A percentile compares a stretch with the other conserved stretches of the same genome.
Conservation (phyloP, 2,329 filamentous ascomycete species). For the Xylariaceae sp. region DNA sequence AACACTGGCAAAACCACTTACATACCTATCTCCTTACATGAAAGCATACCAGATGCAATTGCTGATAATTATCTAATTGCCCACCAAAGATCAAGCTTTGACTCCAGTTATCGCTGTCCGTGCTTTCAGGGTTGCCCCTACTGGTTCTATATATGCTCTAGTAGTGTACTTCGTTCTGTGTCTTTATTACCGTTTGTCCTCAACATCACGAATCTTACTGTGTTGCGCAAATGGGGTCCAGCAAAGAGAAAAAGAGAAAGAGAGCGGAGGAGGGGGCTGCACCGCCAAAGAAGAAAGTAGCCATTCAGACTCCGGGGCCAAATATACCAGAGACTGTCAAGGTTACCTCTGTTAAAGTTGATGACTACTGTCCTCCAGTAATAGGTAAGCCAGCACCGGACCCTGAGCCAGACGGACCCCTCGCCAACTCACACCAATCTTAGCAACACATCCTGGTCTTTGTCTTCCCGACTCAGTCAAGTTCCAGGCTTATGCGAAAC, state of each 20-base stretch:
- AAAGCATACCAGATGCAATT: too few species aligned
- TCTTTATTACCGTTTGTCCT: too few species aligned
- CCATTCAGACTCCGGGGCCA: constrained; percentile 35
- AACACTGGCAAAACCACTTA: too few species aligned
- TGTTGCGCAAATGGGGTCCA: constrained; percentile 33
- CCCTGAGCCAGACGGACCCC: constrained; percentile 13
- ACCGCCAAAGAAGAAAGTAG: constrained; percentile 49
- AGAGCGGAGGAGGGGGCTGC: constrained; percentile 37
- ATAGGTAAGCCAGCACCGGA: constrained; percentile 39
- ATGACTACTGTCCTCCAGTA: constrained; percentile 46
- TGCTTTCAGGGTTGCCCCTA: too few species aligned
- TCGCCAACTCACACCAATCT: constrained; percentile 19
- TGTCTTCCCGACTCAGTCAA: constrained; percentile 32
- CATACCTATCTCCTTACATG: too few species aligned
- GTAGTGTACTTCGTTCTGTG: too few species aligned
- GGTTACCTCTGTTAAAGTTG: constrained; percentile 42
- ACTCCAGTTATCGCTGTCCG: too few species aligned
- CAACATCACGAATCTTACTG: background rate
- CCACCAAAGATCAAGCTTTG: too few species aligned
- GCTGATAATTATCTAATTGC: too few species aligned
- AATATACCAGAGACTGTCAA: constrained; percentile 34
- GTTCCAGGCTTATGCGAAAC: constrained; percentile 46
- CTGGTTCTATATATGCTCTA: too few species aligned
- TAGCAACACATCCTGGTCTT: constrained; percentile 40
- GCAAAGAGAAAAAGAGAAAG: constrained; percentile 48